Base-by-base conservation (phyloP, 305 asterid species). In the Nicotiana rustica region DNA sequence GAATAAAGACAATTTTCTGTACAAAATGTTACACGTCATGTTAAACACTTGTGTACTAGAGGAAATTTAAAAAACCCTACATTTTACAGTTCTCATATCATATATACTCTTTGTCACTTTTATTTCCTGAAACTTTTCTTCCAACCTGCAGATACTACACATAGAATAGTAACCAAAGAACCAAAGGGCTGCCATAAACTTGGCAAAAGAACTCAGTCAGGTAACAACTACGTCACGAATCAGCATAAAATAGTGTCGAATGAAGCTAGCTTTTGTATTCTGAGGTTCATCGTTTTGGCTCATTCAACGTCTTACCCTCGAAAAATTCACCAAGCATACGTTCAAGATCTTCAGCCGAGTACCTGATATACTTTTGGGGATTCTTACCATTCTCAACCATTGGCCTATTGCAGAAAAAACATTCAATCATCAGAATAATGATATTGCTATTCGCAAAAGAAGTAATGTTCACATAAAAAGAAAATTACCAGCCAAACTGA, bases 261-360 rank as follows among this genome's bases (percentile, higher is more conserved):
- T 25, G 79, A 41, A 73, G 25, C 25, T 73, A 49, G 64, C 64
- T 73, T 73, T 49, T 71, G 18, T 33, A 41, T 25, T 78, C 59
- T 44, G 67, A 77, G 83, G 66, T 79, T 91, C 92, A 95, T 31
- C 97, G 93, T 87, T 83, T 95, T 29, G 97, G 93, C 84, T 93
- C 98, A 55, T 91, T 92, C 57, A 93, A 86, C 77, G 94, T 92
- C 91, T 92, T 95, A 3, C 99, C 99, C 91, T 96, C 98, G 25
- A 96, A 96, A 84, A 96, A 93, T 85, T 95, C 99, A 47, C 96
- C 93, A 25, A 96, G 98, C 99, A 96, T 96, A 64, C 86, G 95
- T 67, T 96, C 99, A 55, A 96, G 98, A 93, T 95, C 99, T 86
- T 95, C 98, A 0, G 97, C 94, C 2, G 93, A 91, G 91, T 91